Evolutionary conservation across 345 rosid species (phyloP).

Genomic region (Moricandia arvensis): DNA sequence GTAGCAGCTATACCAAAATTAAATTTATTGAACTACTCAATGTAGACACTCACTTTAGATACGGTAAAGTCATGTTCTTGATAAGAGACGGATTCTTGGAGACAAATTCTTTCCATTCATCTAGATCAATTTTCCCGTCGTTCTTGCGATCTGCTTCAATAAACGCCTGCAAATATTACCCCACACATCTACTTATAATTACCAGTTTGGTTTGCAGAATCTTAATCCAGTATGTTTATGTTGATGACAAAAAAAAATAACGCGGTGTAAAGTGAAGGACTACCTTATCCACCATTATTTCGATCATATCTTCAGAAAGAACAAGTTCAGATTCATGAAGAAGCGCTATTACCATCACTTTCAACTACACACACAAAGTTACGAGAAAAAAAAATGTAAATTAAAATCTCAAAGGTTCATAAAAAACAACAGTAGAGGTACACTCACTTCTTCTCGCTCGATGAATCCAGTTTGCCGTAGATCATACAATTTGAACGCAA

Average conservation of each 20-base stretch:
- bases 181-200: background rate
- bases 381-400: background rate
- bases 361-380: slow-evolving; percentile 45
- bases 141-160: slow-evolving; percentile 63
- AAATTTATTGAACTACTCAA: background rate
- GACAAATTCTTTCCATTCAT: slow-evolving; percentile 88
- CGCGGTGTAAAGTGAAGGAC: background rate
- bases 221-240: too few relatives aligned
- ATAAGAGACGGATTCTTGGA: slow-evolving; percentile 70
- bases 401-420: background rate
- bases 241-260: too few relatives aligned
- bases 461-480: slow-evolving; percentile 83
- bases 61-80: slow-evolving; percentile 94
- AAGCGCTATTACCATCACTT: slow-evolving; percentile 92
- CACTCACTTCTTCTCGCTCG: slow-evolving; percentile 78
- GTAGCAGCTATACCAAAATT: background rate
- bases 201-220: too few relatives aligned
- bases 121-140: slow-evolving; percentile 78
- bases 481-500: slow-evolving; percentile 86
- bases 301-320: slow-evolving; percentile 66
- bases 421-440: background rate
- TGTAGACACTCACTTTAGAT: slow-evolving; percentile 61
- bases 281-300: slow-evolving; percentile 81
- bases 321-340: slow-evolving; percentile 79
- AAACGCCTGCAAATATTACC: slow-evolving; percentile 53